These are phyloP conservation scores for Cryptococcus sp. DNA, from an alignment of 1,284 basidiomycete species.

Conservation along the genomic window DNA sequence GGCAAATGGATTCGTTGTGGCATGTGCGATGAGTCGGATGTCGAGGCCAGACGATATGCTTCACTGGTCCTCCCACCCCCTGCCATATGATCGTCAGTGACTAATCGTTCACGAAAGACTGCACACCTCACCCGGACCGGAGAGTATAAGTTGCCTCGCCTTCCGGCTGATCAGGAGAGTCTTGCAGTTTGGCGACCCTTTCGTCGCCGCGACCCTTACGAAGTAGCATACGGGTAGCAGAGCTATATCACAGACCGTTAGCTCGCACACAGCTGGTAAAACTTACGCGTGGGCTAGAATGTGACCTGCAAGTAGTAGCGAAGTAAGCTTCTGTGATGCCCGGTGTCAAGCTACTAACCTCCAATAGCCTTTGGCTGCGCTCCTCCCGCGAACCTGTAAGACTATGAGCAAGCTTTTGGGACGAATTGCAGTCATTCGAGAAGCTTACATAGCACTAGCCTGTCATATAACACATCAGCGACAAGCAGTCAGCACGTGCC, in stretches of 20 bases:
- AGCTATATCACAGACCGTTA: constrained; percentile 20
- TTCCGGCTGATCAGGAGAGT: constrained; percentile 88
- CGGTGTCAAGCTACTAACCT: constrained; percentile 57
- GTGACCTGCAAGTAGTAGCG: constrained; percentile 34
- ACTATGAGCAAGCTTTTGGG: not conserved
- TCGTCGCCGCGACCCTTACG: constrained; percentile 83
- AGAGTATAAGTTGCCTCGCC: constrained; percentile 90
- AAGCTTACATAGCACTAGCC: constrained; percentile 71
- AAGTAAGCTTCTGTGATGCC: not conserved
- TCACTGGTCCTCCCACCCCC: too few species aligned
- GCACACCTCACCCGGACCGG: constrained; percentile 43
- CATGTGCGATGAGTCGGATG: too few species aligned
- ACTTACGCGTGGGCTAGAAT: constrained; percentile 52
- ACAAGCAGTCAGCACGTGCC: not conserved
- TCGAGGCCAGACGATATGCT: too few species aligned
- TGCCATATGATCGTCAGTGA: too few species aligned
- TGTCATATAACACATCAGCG: constrained; percentile 15
- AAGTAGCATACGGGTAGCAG: constrained; percentile 48
- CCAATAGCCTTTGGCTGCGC: constrained; percentile 81
- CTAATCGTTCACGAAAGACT: too few species aligned
- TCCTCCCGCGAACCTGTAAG: constrained; percentile 71
- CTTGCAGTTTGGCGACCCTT: constrained; percentile 90
- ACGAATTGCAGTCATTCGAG: not conserved
- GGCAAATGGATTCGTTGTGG: too few species aligned
- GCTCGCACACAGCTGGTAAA: not conserved